phyloP scores from a whole-genome alignment of 129 eudicot species.

The Artemisia annua region DNA sequence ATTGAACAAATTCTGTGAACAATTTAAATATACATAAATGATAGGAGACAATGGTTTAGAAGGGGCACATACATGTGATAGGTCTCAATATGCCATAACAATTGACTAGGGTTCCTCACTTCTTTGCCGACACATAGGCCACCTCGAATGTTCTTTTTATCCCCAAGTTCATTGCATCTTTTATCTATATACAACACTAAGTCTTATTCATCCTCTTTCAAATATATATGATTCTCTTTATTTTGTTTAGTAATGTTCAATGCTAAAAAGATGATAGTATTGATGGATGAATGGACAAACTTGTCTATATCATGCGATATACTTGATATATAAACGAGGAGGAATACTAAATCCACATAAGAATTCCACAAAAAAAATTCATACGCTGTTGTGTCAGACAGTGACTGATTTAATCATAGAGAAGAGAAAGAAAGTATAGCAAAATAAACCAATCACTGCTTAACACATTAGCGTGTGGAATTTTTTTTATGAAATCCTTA shows the following conservation, averaged over 20 bases:
- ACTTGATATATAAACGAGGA: too few species aligned
- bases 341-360: too few species aligned
- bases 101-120: conserved; percentile 17
- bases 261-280: not conserved
- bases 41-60: conserved; percentile 17
- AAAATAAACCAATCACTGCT: too few species aligned
- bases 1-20: conserved; percentile 20
- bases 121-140: conserved; percentile 30
- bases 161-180: conserved; percentile 38
- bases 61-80: conserved; percentile 33
- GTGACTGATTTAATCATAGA: too few species aligned
- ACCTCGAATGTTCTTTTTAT: conserved; percentile 19
- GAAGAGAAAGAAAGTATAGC: too few species aligned
- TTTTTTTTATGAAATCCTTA: too few species aligned
- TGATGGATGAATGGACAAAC: not conserved
- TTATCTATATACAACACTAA: conserved; percentile 10
- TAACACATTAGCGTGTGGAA: too few species aligned
- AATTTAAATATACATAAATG: conserved; percentile 11
- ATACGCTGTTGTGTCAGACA: too few species aligned
- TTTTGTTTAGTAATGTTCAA: not conserved
- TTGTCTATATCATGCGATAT: not conserved
- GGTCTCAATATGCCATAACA: conserved; percentile 33
- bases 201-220: conserved; percentile 20
- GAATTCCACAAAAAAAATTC: too few species aligned
- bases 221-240: not conserved